Conservation (phyloP, 2,329 filamentous ascomycete genomes). For the Paraconiothyrium brasiliense region DNA sequence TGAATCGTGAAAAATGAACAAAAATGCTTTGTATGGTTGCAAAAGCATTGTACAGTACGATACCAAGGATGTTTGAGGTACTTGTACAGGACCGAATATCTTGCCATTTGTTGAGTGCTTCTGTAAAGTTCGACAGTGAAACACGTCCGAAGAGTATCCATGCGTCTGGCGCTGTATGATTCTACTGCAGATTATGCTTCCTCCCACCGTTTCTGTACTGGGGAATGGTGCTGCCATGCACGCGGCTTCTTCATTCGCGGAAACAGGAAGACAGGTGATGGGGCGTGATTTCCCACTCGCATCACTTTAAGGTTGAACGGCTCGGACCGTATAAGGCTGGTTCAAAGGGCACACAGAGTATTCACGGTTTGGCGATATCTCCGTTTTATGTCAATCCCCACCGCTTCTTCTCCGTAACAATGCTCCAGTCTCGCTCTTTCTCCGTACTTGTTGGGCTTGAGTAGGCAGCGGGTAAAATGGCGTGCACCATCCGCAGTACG, state of each 20-base stretch:
- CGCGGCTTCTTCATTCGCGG: too few relatives aligned
- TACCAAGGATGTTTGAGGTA: neutral
- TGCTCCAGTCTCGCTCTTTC: constrained; percentile 6
- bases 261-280: too few relatives aligned
- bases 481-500: constrained; percentile 4
- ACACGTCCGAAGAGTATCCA: neutral
- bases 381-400: constrained; percentile 9
- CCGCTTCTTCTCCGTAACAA: constrained; percentile 10
- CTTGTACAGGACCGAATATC: neutral
- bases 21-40: neutral
- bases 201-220: too few relatives aligned
- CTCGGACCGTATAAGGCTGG: neutral
- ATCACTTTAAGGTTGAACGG: neutral
- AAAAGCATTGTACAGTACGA: neutral
- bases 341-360: neutral
- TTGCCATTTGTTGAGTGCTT: neutral
- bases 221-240: too few relatives aligned
- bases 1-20: neutral
- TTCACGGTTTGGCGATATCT: neutral
- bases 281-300: too few relatives aligned
- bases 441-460: constrained; percentile 7
- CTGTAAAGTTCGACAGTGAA: neutral
- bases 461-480: constrained; percentile 7
- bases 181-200: too few relatives aligned
- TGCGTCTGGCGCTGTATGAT: too few relatives aligned